Evolutionary conservation across 75 land plant genomes (phyloP).

Genomic region (Picea sitchensis): DNA sequence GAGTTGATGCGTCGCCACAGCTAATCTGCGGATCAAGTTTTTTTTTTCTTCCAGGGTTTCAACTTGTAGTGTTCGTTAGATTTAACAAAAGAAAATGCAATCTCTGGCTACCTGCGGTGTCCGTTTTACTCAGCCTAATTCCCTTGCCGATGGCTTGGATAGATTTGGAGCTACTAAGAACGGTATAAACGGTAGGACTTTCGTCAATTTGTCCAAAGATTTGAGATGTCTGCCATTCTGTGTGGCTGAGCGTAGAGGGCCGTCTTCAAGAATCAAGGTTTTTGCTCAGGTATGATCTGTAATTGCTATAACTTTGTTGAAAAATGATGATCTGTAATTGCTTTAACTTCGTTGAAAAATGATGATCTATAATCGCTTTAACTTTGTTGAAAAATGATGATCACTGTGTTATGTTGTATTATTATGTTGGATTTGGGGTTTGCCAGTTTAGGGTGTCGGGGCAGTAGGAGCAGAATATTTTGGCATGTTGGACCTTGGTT

Average conservation of each 20-base stretch:
- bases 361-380: neutral
- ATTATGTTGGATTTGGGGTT: too few species aligned
- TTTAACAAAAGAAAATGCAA: neutral
- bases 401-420: too few species aligned
- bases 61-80: neutral
- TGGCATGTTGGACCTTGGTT: too few species aligned
- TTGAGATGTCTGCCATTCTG: neutral
- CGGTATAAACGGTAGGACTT: neutral
- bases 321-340: neutral
- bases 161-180: neutral
- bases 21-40: too few species aligned
- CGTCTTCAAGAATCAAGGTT: neutral
- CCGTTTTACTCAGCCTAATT: neutral
- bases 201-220: neutral
- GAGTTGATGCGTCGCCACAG: neutral
- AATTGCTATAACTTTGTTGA: neutral
- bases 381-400: neutral
- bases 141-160: neutral
- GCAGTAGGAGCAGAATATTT: too few species aligned
- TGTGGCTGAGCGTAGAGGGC: neutral
- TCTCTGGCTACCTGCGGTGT: too few species aligned
- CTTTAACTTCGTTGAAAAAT: neutral
- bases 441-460: too few species aligned
- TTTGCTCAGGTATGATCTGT: slow-evolving; percentile 6
- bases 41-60: neutral